Evolutionary conservation across 495 filamentous ascomycete species (phyloP).

Genomic region (Aspergillus affinis): DNA sequence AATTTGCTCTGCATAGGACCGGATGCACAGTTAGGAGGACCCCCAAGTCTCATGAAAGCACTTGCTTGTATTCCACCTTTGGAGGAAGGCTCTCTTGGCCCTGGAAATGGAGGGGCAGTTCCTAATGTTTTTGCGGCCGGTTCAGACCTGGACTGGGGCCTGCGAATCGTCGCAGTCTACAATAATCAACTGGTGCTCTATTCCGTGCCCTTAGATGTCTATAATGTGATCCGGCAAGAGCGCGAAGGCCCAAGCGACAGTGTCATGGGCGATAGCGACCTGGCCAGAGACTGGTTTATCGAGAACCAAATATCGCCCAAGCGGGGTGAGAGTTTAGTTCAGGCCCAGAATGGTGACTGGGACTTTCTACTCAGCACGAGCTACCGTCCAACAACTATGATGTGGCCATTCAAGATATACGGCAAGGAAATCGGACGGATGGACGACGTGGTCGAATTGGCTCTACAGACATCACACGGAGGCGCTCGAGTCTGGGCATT

Average conservation of each 20-base stretch:
- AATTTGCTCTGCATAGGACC: slow-evolving; percentile 63
- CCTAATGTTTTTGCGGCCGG: slow-evolving; percentile 58
- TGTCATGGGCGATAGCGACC: slow-evolving; percentile 38
- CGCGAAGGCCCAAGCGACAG: slow-evolving; percentile 35
- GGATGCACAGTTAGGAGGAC: slow-evolving; percentile 60
- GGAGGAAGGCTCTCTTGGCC: slow-evolving; percentile 28
- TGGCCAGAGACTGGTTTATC: slow-evolving; percentile 35
- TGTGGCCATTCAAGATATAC: slow-evolving; percentile 45
- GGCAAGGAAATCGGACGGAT: slow-evolving; percentile 44
- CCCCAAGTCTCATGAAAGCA: slow-evolving; percentile 46
- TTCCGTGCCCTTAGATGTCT: slow-evolving; percentile 62
- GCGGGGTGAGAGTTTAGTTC: slow-evolving; percentile 32
- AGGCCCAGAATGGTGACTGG: slow-evolving; percentile 42
- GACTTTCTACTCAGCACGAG: slow-evolving; percentile 39
- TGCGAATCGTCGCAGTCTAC: slow-evolving; percentile 62
- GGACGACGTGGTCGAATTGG: slow-evolving; percentile 36
- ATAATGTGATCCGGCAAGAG: slow-evolving; percentile 44
- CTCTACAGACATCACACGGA: slow-evolving; percentile 36
- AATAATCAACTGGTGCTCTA: slow-evolving; percentile 57
- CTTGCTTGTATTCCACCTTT: slow-evolving; percentile 43
- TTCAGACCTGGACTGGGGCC: slow-evolving; percentile 59
- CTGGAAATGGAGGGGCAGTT: slow-evolving; percentile 38
- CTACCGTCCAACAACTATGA: slow-evolving; percentile 36
- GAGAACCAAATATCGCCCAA: slow-evolving; percentile 30
- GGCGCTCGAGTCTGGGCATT: slow-evolving; percentile 45